Evolutionary conservation across 169 alveolate genomes (phyloP).

Genomic region (Cardiosporidium cionae): DNA sequence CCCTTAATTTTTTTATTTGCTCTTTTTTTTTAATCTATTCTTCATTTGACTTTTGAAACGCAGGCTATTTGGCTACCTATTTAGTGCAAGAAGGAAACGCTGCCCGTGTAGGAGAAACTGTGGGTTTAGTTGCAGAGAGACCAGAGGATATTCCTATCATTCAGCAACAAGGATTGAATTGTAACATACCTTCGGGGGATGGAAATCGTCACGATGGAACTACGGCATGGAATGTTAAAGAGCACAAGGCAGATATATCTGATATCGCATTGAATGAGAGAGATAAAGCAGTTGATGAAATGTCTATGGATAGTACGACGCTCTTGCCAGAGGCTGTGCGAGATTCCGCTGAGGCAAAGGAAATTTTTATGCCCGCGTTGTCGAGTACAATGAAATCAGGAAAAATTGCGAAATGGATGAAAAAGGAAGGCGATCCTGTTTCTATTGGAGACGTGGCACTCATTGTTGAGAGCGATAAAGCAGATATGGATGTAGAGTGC

Average conservation of each 20-base stretch:
- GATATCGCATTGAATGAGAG: too few species aligned
- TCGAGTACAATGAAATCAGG: constrained; percentile 55
- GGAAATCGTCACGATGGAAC: background rate
- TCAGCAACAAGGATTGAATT: too few species aligned
- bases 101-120: constrained; percentile 9
- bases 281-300: background rate
- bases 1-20: too few species aligned
- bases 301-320: background rate
- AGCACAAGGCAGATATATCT: too few species aligned
- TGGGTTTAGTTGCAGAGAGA: background rate
- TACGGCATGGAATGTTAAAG: background rate
- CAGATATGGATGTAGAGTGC: constrained; percentile 53
- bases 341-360: background rate
- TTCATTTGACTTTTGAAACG: background rate
- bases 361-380: constrained; percentile 45
- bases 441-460: constrained; percentile 44
- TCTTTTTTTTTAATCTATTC: constrained; percentile 8
- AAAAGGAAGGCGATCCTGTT: constrained; percentile 43
- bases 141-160: constrained; percentile 1
- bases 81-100: constrained; percentile 11
- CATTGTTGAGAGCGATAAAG: constrained; percentile 50
- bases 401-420: constrained; percentile 58
- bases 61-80: constrained; percentile 5
- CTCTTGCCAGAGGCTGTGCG: background rate
- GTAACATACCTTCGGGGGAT: background rate